Evolutionary conservation across 352 stramenopile species (phyloP).

Genomic region (Phytophthora macrochlamydospora): DNA sequence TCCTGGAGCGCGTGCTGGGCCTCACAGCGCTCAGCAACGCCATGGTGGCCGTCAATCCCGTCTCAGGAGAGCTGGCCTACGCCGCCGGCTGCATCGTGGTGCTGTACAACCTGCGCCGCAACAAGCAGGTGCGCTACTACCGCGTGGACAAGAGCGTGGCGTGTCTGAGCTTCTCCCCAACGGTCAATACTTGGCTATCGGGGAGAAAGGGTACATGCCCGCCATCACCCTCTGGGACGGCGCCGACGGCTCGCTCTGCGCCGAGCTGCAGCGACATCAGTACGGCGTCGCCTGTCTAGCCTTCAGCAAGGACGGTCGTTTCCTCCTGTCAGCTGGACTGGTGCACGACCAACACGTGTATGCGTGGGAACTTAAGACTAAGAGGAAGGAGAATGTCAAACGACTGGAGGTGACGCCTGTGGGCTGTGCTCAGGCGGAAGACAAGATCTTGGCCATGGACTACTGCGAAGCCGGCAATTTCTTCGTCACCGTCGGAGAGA

Average conservation of each 20-base stretch:
- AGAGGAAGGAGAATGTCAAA: slow-evolving; percentile 17
- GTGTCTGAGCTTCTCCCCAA: slow-evolving; percentile 85
- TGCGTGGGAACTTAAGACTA: slow-evolving; percentile 67
- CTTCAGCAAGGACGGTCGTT: slow-evolving; percentile 69
- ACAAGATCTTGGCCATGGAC: slow-evolving; percentile 77
- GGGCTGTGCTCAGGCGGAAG: slow-evolving; percentile 54
- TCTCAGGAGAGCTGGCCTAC: slow-evolving; percentile 86
- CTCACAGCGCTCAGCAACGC: slow-evolving; percentile 77
- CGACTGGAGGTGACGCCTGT: slow-evolving; percentile 33
- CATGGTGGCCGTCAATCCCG: slow-evolving; percentile 76
- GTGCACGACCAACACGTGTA: slow-evolving; percentile 86
- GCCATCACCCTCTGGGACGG: slow-evolving; percentile 90
- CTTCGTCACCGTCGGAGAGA: slow-evolving; percentile 85
- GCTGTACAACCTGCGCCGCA: slow-evolving; percentile 86
- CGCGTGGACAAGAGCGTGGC: slow-evolving; percentile 86
- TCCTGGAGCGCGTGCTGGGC: slow-evolving; percentile 82
- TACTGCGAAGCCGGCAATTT: slow-evolving; percentile 74
- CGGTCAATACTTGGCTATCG: slow-evolving; percentile 85
- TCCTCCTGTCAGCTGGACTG: slow-evolving; percentile 73
- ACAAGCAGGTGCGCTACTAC: slow-evolving; percentile 91
- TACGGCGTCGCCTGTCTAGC: slow-evolving; percentile 84
- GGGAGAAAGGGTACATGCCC: slow-evolving; percentile 85
- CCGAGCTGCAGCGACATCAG: slow-evolving; percentile 82
- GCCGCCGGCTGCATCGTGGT: slow-evolving; percentile 89
- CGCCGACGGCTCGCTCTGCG: slow-evolving; percentile 73